Evolutionary conservation across 768 basidiomycete genomes (phyloP), one percentile per base, ranked within the genome.

Genomic region (Hypholoma sublateritium): DNA sequence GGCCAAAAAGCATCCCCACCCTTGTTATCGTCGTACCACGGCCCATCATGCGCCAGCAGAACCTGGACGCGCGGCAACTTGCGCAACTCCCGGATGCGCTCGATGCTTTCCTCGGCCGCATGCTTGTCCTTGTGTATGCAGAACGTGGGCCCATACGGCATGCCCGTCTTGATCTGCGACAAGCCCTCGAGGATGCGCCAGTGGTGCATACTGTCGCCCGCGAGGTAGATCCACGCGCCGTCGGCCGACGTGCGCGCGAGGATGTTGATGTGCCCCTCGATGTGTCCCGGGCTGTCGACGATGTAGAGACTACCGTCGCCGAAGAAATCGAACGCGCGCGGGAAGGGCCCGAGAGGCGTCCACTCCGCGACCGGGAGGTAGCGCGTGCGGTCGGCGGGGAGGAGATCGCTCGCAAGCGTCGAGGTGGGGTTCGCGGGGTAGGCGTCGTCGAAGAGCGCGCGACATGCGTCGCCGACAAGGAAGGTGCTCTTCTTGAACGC

Each of bases 231-330:
- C 84, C 85, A 86, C 2, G 70, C 76, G 8, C 81, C 81, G 17
- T 78, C 74, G 1, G 77, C 54, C n/a, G 80, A 83, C 9, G 82
- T 84, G 37, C 85, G 80, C 7, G 74, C 81, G 4, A 85, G 74
- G 39, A 80, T 57, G 54, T 80, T 83, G 55, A 86, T 59, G 53
- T 87, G 84, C 0, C 85, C 85, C 0, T 69, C 65, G 21, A 83
- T 59, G 64, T 87, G 84, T 0, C 85, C 84, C 1, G 83, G 75
- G 3, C 83, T 77, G 60, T 86, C 80, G 54, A 86, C 64, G 59
- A 87, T 73, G 63, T 83, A 86, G 32, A 84, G 62, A 61, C 79
- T 82, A 4, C 84, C 85, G 57, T 88, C 85, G 11, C 77, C 76
- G 61, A 78, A 84, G 60, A 75, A 78, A 68, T 87, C 83, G 22